phyloP scores from a whole-genome alignment of 352 stramenopile genomes.

The Globisporangium splendens region DNA sequence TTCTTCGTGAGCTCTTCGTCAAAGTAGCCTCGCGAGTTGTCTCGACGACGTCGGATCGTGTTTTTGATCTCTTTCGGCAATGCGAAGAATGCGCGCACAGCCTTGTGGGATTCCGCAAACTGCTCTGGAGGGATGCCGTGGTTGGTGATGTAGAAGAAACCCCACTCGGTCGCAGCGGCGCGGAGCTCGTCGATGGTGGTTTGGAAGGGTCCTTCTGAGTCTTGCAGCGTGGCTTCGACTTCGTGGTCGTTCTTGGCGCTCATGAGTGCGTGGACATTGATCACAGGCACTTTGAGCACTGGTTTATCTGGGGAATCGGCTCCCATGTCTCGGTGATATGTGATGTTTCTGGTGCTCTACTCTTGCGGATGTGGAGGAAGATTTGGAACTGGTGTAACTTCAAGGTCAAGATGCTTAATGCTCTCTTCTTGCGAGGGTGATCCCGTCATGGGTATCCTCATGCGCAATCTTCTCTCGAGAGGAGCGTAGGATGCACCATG shows the following conservation, averaged over 20 bases:
- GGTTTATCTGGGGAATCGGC: neutral
- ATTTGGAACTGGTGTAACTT: too few relatives aligned
- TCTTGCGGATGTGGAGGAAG: too few relatives aligned
- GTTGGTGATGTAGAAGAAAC: conserved; percentile 92
- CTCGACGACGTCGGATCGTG: conserved; percentile 52
- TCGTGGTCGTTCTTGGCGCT: conserved; percentile 24
- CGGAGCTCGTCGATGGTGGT: conserved; percentile 12
- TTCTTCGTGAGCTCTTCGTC: conserved; percentile 94
- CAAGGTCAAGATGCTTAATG: too few relatives aligned
- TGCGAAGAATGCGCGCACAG: conserved; percentile 82
- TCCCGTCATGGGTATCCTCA: too few relatives aligned
- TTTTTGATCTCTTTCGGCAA: conserved; percentile 59
- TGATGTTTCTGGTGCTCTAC: too few relatives aligned
- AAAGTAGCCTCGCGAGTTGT: conserved; percentile 91
- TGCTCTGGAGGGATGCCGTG: conserved; percentile 62
- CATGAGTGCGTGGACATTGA: conserved; percentile 53
- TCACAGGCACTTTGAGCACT: conserved; percentile 24
- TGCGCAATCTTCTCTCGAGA: too few relatives aligned
- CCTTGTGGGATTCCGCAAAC: conserved; percentile 58
- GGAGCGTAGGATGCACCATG: too few relatives aligned
- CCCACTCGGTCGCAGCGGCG: conserved; percentile 72
- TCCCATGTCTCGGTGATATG: too few relatives aligned
- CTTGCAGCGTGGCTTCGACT: conserved; percentile 26
- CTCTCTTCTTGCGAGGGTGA: too few relatives aligned
- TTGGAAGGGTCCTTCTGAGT: conserved; percentile 29